These are phyloP conservation scores for Canna indica DNA, from an alignment of 176 grass and related monocot species.

Conservation along the genomic window DNA sequence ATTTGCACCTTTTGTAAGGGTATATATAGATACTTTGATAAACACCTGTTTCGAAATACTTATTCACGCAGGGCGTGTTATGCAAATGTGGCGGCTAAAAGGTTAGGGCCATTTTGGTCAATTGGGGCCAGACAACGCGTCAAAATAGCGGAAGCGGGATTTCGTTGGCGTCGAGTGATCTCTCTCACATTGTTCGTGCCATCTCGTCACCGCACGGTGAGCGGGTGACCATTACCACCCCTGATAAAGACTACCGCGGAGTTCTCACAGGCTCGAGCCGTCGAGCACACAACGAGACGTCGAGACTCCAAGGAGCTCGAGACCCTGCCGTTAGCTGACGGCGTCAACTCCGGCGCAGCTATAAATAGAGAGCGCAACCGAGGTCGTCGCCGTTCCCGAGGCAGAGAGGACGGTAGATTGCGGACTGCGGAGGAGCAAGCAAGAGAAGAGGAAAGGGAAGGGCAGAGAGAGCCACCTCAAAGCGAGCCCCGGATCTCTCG, in stretches of 20 bases:
- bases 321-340: constrained; percentile 1
- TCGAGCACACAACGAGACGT: neutral
- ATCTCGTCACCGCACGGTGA: neutral
- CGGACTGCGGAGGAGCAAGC: neutral
- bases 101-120: neutral
- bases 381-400: constrained; percentile 7
- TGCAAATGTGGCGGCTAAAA: neutral
- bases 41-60: neutral
- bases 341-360: neutral
- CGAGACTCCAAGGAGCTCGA: constrained; percentile 1
- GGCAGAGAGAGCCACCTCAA: neutral
- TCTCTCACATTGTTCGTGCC: neutral
- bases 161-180: too few species aligned
- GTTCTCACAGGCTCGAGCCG: neutral
- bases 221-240: neutral
- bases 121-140: neutral
- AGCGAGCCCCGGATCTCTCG: neutral
- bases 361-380: neutral
- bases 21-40: too few species aligned
- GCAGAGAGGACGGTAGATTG: neutral
- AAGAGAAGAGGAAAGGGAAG: neutral
- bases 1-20: neutral
- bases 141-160: neutral
- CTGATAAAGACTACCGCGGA: neutral
- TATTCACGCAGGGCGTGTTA: neutral